These are phyloP conservation scores for Penicillium decumbens DNA, from an alignment of 2,329 filamentous ascomycete species.

Conservation along the genomic window DNA sequence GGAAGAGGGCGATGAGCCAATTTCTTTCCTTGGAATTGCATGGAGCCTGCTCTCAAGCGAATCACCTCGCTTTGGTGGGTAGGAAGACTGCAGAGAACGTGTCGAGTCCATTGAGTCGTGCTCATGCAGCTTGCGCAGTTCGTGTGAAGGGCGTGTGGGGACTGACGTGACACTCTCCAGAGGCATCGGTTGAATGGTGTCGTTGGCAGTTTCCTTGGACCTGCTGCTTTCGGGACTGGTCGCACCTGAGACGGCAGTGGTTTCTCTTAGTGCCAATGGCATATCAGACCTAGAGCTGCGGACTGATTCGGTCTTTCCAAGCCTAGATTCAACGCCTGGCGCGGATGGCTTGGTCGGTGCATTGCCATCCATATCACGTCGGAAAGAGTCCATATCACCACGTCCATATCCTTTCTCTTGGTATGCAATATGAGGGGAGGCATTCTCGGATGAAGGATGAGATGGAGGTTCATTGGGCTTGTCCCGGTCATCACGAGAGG, in stretches of 20 bases:
- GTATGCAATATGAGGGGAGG: constrained; percentile 85
- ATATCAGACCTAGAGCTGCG: constrained; percentile 45
- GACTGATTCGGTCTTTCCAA: constrained; percentile 47
- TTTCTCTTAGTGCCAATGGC: constrained; percentile 37
- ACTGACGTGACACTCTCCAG: constrained; percentile 27
- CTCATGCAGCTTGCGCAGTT: constrained; percentile 53
- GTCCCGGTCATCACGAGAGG: constrained; percentile 23
- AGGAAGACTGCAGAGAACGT: constrained; percentile 31
- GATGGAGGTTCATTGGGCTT: constrained; percentile 16
- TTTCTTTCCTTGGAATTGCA: constrained; percentile 62
- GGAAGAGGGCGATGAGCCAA: constrained; percentile 37
- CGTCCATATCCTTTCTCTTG: constrained; percentile 72
- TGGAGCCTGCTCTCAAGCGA: constrained; percentile 53
- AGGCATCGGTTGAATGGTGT: constrained; percentile 16
- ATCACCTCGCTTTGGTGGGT: constrained; percentile 55
- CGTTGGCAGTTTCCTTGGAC: constrained; percentile 16
- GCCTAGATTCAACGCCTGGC: constrained; percentile 55
- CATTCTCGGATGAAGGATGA: constrained; percentile 42
- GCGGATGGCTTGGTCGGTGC: constrained; percentile 23
- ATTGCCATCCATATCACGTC: constrained; percentile 28
- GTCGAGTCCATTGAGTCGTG: constrained; percentile 45
- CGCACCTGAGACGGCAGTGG: constrained; percentile 38
- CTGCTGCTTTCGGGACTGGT: constrained; percentile 28
- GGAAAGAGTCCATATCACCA: constrained; percentile 44
- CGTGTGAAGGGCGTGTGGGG: constrained; percentile 54